Conservation (phyloP, 169 alveolate species). For the Babesia ovata region DNA sequence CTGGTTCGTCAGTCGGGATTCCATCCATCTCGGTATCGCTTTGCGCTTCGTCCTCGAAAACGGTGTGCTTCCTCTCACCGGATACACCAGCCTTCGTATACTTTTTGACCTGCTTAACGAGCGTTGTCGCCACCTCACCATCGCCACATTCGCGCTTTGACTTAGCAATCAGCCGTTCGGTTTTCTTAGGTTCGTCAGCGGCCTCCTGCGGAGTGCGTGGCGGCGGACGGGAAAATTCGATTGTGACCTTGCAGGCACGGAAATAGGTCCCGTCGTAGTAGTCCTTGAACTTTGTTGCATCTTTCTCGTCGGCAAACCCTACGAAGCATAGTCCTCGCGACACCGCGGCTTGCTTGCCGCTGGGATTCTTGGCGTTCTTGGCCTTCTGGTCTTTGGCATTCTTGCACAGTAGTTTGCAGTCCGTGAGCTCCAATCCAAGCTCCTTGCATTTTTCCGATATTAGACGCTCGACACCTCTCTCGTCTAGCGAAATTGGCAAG, state of each 20-base stretch:
- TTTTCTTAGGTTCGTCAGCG: not conserved
- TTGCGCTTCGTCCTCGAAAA: constrained; percentile 23
- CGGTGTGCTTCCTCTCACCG: constrained; percentile 41
- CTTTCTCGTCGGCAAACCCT: constrained; percentile 82
- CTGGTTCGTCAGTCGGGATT: not conserved
- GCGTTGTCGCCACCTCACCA: constrained; percentile 63
- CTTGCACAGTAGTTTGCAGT: constrained; percentile 54
- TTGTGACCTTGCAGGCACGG: constrained; percentile 82
- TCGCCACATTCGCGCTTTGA: constrained; percentile 34
- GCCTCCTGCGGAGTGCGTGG: not conserved
- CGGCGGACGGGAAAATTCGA: constrained; percentile 86
- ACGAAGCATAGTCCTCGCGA: constrained; percentile 87
- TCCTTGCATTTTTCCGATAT: constrained; percentile 59
- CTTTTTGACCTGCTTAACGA: constrained; percentile 38
- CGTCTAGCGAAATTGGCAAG: constrained; percentile 58
- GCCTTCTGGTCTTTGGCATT: not conserved
- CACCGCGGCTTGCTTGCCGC: constrained; percentile 30
- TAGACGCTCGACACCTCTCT: constrained; percentile 27
- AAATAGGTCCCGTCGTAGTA: constrained; percentile 84
- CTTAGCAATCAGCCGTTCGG: constrained; percentile 14
- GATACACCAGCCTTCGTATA: constrained; percentile 65
- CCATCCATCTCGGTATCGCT: not conserved
- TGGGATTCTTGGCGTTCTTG: not conserved
- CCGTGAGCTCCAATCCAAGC: constrained; percentile 46
- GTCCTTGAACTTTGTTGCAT: constrained; percentile 82